A percentile compares a stretch with the other conserved stretches of the same genome.
Conservation (phyloP, 2,329 filamentous ascomycete genomes). For the Venturia oleaginea region DNA sequence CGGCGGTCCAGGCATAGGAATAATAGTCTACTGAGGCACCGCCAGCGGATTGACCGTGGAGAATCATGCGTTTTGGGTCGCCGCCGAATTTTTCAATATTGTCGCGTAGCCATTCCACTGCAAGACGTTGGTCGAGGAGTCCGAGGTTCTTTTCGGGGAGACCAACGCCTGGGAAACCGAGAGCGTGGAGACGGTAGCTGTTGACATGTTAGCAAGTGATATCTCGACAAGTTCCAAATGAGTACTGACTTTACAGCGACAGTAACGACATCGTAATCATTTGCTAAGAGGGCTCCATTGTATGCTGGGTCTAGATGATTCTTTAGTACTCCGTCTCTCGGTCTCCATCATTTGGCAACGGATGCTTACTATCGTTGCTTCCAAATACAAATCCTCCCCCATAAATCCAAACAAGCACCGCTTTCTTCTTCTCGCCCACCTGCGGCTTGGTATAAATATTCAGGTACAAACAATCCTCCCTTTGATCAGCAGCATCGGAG, state of each 20-base stretch:
- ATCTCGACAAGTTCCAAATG: no score
- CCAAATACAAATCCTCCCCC: slow-evolving; percentile 19
- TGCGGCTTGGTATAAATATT: slow-evolving; percentile 16
- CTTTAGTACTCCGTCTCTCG: not conserved
- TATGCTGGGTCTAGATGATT: slow-evolving; percentile 11
- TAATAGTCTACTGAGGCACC: slow-evolving; percentile 32
- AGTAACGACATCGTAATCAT: slow-evolving; percentile 12
- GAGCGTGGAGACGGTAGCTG: slow-evolving; percentile 45
- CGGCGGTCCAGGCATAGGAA: slow-evolving; percentile 11
- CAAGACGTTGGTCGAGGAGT: slow-evolving; percentile 44
- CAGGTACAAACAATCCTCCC: slow-evolving; percentile 15
- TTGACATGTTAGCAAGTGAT: not conserved
- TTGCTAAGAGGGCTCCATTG: slow-evolving; percentile 9
- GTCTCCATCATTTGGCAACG: not conserved
- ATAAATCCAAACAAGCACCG: slow-evolving; percentile 24
- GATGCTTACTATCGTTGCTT: slow-evolving; percentile 8
- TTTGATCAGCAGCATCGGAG: slow-evolving; percentile 16
- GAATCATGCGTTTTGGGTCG: slow-evolving; percentile 34
- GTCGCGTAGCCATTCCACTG: slow-evolving; percentile 42
- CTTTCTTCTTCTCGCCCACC: slow-evolving; percentile 16
- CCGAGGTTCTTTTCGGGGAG: slow-evolving; percentile 36
- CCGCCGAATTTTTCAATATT: slow-evolving; percentile 46
- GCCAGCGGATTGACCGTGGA: slow-evolving; percentile 43
- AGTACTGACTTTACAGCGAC: slow-evolving; percentile 13
- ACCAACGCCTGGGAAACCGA: slow-evolving; percentile 45